These are phyloP conservation scores for Hypomontagnella monticulosa DNA, from an alignment of 495 filamentous ascomycete genomes.

Conservation along the genomic window DNA sequence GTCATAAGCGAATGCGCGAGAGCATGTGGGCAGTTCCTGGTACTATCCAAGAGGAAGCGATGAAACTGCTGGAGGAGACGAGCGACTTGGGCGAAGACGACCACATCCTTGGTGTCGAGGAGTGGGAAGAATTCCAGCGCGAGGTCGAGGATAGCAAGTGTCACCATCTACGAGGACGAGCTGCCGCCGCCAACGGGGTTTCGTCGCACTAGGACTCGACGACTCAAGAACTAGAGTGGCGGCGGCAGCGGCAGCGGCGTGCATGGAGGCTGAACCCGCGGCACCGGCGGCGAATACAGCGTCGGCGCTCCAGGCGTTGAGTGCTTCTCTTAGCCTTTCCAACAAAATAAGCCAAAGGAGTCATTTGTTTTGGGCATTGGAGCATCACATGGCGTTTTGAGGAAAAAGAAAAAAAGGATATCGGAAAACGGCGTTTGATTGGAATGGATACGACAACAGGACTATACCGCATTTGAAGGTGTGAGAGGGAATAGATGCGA, in stretches of 20 bases:
- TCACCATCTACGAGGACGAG: conserved; percentile 14
- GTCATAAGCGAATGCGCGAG: conserved; percentile 90
- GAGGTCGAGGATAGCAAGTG: conserved; percentile 26
- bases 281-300: too few relatives aligned
- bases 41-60: conserved; percentile 72
- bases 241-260: not conserved
- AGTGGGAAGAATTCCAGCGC: conserved; percentile 66
- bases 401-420: conserved; percentile 7
- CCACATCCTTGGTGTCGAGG: conserved; percentile 73
- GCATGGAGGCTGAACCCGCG: too few relatives aligned
- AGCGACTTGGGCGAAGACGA: conserved; percentile 90
- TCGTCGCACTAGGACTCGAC: conserved; percentile 35
- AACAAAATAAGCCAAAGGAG: too few relatives aligned
- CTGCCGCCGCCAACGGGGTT: conserved; percentile 10
- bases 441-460: not conserved
- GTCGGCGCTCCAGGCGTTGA: not conserved
- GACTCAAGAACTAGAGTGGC: not conserved
- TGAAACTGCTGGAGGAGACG: conserved; percentile 75
- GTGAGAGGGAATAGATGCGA: not conserved
- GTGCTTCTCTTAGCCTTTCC: too few relatives aligned
- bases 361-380: not conserved
- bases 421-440: conserved; percentile 14
- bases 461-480: not conserved
- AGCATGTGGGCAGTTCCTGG: conserved; percentile 85
- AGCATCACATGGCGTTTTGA: conserved; percentile 21